Conservation (phyloP, 2,329 filamentous ascomycete genomes). For the Colletotrichum echinochloae region DNA sequence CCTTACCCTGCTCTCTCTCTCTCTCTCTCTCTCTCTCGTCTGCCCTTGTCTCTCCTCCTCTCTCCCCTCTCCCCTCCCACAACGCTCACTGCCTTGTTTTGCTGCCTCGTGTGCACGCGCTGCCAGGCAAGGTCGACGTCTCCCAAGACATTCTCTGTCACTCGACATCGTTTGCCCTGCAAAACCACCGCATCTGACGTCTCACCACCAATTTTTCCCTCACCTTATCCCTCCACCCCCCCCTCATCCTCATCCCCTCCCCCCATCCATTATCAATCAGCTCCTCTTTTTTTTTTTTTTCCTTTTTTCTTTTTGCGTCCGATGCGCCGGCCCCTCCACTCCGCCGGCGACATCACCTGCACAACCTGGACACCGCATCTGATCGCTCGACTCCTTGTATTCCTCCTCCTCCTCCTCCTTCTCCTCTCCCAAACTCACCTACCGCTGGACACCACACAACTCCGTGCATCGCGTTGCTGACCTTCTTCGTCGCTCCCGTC, state of each 20-base stretch:
- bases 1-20: constrained; percentile 2
- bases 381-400: background rate
- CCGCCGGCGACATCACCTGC: constrained; percentile 32
- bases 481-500: background rate
- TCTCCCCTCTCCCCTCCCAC: too few species aligned
- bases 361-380: constrained; percentile 13
- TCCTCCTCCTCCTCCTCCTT: background rate
- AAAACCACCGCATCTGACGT: too few species aligned
- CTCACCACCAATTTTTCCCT: constrained; percentile 33
- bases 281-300: constrained; percentile 42
- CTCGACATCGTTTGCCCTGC: too few species aligned
- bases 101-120: too few species aligned
- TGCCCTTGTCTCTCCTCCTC: too few species aligned
- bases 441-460: constrained; percentile 6
- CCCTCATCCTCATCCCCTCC: too few species aligned
- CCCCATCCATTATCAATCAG: constrained; percentile 36
- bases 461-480: constrained; percentile 11
- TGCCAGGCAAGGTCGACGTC: too few species aligned
- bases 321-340: constrained; percentile 40
- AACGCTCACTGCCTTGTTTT: too few species aligned
- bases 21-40: background rate
- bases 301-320: too few species aligned
- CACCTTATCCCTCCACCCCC: constrained; percentile 4
- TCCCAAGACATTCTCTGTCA: too few species aligned
- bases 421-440: background rate